Evolutionary conservation across 306 rosid species (phyloP).

Genomic region (Trichosanthes truncata): DNA sequence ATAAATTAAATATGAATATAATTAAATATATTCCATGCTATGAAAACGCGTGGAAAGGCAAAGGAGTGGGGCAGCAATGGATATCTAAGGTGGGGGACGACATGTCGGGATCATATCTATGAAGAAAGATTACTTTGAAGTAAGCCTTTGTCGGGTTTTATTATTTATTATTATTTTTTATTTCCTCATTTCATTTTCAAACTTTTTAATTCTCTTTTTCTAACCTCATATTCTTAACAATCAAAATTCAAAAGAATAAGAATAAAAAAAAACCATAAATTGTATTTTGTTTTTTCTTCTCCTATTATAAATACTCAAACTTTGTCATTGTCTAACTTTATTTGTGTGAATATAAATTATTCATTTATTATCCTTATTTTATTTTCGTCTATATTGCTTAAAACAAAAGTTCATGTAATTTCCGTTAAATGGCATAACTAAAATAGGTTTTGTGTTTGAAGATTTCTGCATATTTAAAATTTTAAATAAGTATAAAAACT

Average conservation of each 20-base stretch:
- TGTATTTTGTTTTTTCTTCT: background rate
- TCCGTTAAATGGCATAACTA: background rate
- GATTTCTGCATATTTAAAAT: too few relatives aligned
- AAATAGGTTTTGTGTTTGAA: too few relatives aligned
- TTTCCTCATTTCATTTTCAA: background rate
- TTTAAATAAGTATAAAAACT: too few relatives aligned
- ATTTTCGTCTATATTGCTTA: background rate
- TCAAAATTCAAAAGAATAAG: background rate
- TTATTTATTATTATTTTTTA: background rate
- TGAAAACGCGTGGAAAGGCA: background rate
- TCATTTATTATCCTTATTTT: background rate
- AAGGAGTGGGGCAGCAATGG: background rate
- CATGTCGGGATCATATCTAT: slow-evolving; percentile 8
- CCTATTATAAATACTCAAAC: background rate
- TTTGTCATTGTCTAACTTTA: background rate
- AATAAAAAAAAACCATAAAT: background rate
- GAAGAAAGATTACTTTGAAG: background rate
- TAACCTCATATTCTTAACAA: background rate
- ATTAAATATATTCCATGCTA: background rate
- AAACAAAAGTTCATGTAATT: background rate
- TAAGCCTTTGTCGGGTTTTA: background rate
- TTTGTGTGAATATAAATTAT: background rate
- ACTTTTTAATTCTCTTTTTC: background rate
- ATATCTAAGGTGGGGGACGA: slow-evolving; percentile 11
- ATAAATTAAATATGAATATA: background rate